Base-by-base conservation (phyloP, 495 filamentous ascomycete genomes). In the Chaetomium cochliodes region DNA sequence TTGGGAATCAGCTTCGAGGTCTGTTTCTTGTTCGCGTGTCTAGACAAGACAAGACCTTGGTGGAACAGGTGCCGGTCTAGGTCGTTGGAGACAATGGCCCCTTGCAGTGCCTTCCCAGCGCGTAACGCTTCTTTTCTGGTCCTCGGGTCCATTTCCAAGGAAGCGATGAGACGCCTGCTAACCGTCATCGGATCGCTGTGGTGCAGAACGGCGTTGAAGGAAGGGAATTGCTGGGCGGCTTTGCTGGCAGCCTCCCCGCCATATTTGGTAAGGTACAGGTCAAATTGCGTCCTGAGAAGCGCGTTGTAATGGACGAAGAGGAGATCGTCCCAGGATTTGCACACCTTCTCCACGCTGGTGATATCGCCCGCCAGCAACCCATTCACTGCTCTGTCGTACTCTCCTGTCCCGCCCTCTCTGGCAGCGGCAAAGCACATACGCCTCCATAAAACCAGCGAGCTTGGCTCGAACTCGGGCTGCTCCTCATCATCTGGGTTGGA, bases 221-320 rank as follows among this genome's bases (percentile, higher is more conserved):
- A 66, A n/a, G 78, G 75, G 58, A 85, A 82, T 25, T 77, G 74
- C 39, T 79, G 73, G 20, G 71, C 71, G 22, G 80, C 63, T 18
- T 72, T 65, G 37, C 75, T 66, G 8, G 78, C 74, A 7, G 80
- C 68, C 25, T 78, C 74, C 18, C 80, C 72, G 49, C 77, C 81
- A 61, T 80, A 76, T 37, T 72, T 74, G 62, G 80, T 74, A 33
- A 91, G 67, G 72, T 85, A 90, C 4, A 68, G 67, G 63, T 91
- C 89, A 72, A 90, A 90, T 65, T 87, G 84, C 0, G 82, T 80
- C 50, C 91, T 80, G 18, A 98, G 80, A 30, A 93, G 77, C 11
- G 89, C 85, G 70, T 96, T 97, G 81, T 93, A 94, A 70, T 91
- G 87, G 9, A 88, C 89, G 70, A 93, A 98, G n/a, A 97, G 83